Base-by-base conservation (phyloP, 371 early-diverging fungal species). In the Rhizopus stolonifer region DNA sequence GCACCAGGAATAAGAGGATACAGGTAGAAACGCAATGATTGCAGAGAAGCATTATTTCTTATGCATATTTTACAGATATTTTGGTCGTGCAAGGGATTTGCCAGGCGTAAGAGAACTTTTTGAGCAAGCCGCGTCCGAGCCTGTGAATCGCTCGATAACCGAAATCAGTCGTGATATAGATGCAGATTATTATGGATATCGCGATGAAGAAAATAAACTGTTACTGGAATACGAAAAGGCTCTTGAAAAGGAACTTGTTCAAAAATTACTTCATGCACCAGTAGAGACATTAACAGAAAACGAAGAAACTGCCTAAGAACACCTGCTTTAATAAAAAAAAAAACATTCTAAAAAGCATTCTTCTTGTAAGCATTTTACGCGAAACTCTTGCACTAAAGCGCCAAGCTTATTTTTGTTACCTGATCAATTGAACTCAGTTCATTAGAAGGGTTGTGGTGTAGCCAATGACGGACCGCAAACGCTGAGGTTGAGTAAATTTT, bases 51-150 rank as follows among this genome's bases (percentile, higher is more conserved):
- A 11, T 13, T n/a, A 17, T 54, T 39, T 17, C 40, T 21, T 4
- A 40, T 39, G 1, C 31, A 47, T 25, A 33, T 33, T 24, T 9
- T 50, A 1, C 54, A 85, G 88, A 68, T 93, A 96, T 64, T 98
- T 95, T 84, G 97, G 98, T n/a, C 89, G 96, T 42, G 97, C 98
- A 46, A 90, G 86, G 62, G 94, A 96, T 51, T 78, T 98, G 49
- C 96, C 96, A 0, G 97, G 95, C 15, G 96, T 98, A 34, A 83
- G 89, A 60, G 96, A 98, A 59, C 71, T 96, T 26, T 89, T 98
- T 61, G 93, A 89, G 47, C 73, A 85, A 64, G 80, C 77, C 55
- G 72, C 64, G 6, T 56, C 67, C 8, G 68, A 67, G 46, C 67
- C 67, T 4, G 63, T 48, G 47, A 65, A 77, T 40, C 80, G 85